Evolutionary conservation across 371 early-diverging fungal genomes (phyloP).

Genomic region (Synchytrium microbalum): DNA sequence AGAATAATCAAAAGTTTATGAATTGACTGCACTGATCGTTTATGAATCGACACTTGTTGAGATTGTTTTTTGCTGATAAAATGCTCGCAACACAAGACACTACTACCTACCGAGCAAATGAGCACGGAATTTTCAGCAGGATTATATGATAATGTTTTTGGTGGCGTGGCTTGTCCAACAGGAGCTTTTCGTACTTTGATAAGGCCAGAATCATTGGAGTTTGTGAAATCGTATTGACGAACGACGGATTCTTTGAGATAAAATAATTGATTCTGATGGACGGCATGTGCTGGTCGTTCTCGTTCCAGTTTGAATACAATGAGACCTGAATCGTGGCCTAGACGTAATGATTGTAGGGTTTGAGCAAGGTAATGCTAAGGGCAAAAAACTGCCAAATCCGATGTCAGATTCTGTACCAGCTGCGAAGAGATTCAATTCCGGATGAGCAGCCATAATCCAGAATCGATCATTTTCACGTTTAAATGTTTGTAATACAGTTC

Average conservation of each 20-base stretch:
- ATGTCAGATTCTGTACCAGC: constrained; percentile 57
- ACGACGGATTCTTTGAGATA: constrained; percentile 79
- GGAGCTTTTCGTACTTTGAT: constrained; percentile 59
- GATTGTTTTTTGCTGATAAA: no score
- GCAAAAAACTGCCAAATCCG: neutral
- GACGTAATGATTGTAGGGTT: neutral
- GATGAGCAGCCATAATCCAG: constrained; percentile 95
- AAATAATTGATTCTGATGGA: constrained; percentile 70
- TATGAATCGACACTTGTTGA: no score
- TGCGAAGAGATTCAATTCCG: constrained; percentile 90
- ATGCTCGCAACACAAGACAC: neutral
- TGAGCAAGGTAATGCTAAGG: constrained; percentile 1
- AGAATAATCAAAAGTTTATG: constrained; percentile 5
- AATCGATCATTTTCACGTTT: constrained; percentile 94
- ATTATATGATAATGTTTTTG: constrained; percentile 78
- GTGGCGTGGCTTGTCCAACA: constrained; percentile 18
- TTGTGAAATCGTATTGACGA: constrained; percentile 70
- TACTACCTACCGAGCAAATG: constrained; percentile 55
- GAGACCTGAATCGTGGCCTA: constrained; percentile 94
- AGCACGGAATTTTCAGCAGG: constrained; percentile 86
- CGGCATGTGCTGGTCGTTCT: constrained; percentile 84
- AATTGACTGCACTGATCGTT: constrained; percentile 1
- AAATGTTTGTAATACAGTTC: constrained; percentile 86
- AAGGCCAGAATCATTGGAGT: constrained; percentile 64
- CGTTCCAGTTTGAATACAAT: constrained; percentile 95